Evolutionary conservation across 371 early-diverging fungal genomes (phyloP).

Genomic region (Funneliformis caledonium): DNA sequence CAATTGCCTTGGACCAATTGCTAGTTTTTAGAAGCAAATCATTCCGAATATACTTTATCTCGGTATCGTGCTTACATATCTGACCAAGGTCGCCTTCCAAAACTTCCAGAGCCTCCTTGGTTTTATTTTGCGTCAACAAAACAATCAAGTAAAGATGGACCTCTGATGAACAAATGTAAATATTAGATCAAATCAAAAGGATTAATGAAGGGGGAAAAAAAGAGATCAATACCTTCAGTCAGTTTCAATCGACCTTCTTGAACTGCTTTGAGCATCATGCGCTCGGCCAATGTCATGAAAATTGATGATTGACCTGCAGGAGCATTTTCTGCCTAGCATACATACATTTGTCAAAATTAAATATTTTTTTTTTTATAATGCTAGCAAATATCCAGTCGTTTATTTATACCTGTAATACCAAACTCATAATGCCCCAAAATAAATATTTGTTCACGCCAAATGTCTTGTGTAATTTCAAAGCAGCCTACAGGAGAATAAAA

Average conservation of each 20-base stretch:
- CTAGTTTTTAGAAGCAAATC: constrained; percentile 14
- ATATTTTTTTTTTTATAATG: neutral
- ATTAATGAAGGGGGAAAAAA: neutral
- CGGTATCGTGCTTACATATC: constrained; percentile 57
- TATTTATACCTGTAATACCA: constrained; percentile 64
- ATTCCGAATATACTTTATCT: constrained; percentile 2
- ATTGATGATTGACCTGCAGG: constrained; percentile 52
- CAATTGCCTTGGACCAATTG: constrained; percentile 44
- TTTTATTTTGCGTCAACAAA: constrained; percentile 64
- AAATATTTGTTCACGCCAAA: constrained; percentile 80
- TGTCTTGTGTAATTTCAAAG: constrained; percentile 79
- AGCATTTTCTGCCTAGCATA: constrained; percentile 45
- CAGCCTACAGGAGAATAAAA: constrained; percentile 56
- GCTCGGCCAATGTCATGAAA: constrained; percentile 76
- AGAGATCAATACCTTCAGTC: constrained; percentile 57
- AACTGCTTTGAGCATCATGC: constrained; percentile 83
- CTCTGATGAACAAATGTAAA: constrained; percentile 47
- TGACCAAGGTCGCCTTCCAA: constrained; percentile 63
- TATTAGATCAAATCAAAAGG: neutral
- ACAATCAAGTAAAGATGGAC: constrained; percentile 73
- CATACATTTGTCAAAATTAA: neutral
- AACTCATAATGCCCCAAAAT: constrained; percentile 88
- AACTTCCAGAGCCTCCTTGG: constrained; percentile 64
- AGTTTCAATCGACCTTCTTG: constrained; percentile 65
- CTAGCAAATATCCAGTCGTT: neutral